Conservation (phyloP, 2,329 filamentous ascomycete genomes). For the Cercospora canescens region DNA sequence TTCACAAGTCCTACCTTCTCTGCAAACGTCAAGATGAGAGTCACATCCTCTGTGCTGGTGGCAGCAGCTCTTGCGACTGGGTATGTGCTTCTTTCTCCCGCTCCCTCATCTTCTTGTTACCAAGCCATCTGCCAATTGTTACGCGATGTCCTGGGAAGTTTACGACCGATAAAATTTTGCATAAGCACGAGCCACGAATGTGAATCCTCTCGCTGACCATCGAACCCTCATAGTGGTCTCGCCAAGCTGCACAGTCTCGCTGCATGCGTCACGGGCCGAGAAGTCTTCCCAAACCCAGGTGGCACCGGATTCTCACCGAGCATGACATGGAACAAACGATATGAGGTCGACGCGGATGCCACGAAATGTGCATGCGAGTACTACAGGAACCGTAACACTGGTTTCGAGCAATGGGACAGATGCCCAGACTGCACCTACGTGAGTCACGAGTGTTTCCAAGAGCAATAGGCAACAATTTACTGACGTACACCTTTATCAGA, state of each 20-base stretch:
- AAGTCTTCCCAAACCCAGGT: not conserved
- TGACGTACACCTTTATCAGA: not conserved
- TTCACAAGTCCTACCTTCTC: no score
- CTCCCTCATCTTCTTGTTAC: no score
- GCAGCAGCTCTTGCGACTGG: not conserved
- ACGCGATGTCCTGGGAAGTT: no score
- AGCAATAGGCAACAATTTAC: not conserved
- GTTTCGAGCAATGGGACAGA: constrained; percentile 8
- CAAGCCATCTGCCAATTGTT: no score
- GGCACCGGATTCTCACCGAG: constrained; percentile 2
- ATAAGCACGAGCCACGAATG: no score
- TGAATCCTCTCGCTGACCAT: no score
- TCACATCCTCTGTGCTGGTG: not conserved
- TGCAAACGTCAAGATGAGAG: constrained; percentile 4
- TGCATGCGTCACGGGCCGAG: constrained; percentile 8
- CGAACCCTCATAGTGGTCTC: not conserved
- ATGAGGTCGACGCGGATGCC: not conserved
- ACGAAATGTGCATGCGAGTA: constrained; percentile 12
- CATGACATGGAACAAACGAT: not conserved
- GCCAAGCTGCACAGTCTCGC: constrained; percentile 6
- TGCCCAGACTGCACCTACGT: constrained; percentile 12
- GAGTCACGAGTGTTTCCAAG: not conserved
- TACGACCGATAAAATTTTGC: no score
- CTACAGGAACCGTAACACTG: constrained; percentile 11
- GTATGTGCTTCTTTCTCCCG: constrained; percentile 1